Conservation (phyloP, 495 filamentous ascomycete species). For the Penicillium mononematosum region DNA sequence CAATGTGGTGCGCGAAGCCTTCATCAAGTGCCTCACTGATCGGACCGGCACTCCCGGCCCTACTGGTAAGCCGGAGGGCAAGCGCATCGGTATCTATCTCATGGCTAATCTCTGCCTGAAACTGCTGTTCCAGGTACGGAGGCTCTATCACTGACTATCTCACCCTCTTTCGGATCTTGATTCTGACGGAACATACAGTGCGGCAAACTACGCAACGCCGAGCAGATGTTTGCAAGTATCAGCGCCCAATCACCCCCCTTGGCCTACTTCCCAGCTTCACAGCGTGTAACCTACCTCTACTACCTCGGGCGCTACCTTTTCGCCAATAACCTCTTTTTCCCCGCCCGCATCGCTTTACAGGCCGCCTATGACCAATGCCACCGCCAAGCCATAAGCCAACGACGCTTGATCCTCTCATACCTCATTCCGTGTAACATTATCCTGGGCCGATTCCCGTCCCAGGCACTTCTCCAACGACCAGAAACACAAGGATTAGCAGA, state of each 20-base stretch:
- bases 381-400: conserved; percentile 62
- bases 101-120: conserved; percentile 91
- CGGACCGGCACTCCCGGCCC: conserved; percentile 60
- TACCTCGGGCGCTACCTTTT: conserved; percentile 91
- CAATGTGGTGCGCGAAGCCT: conserved; percentile 84
- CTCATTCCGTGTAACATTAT: conserved; percentile 81
- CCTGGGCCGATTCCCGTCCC: conserved; percentile 79
- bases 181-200: conserved; percentile 32
- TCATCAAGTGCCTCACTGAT: conserved; percentile 87
- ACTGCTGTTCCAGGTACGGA: conserved; percentile 73
- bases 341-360: conserved; percentile 70
- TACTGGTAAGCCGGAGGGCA: conserved; percentile 66
- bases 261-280: conserved; percentile 75
- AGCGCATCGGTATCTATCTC: conserved; percentile 81
- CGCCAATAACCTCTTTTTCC: conserved; percentile 73
- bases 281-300: conserved; percentile 89
- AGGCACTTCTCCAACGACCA: conserved; percentile 60
- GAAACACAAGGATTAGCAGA: conserved; percentile 69
- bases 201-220: conserved; percentile 61
- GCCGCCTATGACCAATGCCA: conserved; percentile 79
- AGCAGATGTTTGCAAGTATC: conserved; percentile 88
- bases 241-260: conserved; percentile 77
- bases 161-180: background rate
- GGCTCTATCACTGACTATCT: background rate
- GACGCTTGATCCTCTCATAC: conserved; percentile 77